Base-by-base conservation (phyloP, 257 asterid genomes). In the Jasminum sambac region DNA sequence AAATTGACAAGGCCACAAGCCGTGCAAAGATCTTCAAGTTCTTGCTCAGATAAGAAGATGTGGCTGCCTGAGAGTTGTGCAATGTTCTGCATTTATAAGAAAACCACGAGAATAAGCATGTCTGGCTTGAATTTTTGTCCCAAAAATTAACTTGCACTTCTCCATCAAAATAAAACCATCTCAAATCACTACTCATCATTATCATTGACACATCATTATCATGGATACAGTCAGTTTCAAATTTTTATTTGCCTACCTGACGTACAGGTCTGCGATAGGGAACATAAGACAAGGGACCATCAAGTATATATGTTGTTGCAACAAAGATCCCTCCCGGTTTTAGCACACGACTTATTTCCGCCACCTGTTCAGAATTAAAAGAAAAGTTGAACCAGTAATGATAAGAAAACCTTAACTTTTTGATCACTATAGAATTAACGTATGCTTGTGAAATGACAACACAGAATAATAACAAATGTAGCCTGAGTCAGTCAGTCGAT, bases 291-390 rank as follows among this genome's bases (percentile, higher is more conserved):
- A 85, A 63, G 25, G 65, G 77, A 30, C 98, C 98, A 68, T 92
- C 98, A 34, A 83, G 8, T 67, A 89, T 83, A 79, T 79, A 92
- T 11, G 98, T 89, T 8, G 98, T 77, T 1, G 96, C 98, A 21
- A 92, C 85, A 50, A 89, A 92, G 66, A 88, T 69, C 58, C 98
- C 98, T 52, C 96, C 96, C 9, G 96, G 96, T 72, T 87, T 86
- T 63, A 89, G 76, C 55, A 90, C 90, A 17, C 98, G 90, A 14
- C 96, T 92, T 75, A 92, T 85, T 84, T 92, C 96, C 37, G 98
- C 96, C 42, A 89, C 96, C 98, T 92, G 81, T 70, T 67, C n/a
- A 40, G 65, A 6, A 46, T 16, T 10, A 24, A 41, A 55, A 69
- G 3, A 52, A 30, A 63, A 66, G 36, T 52, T 65, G 59, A 23